Evolutionary conservation across 164 flowering plant genomes (phyloP).

Genomic region (Berberis thunbergii): DNA sequence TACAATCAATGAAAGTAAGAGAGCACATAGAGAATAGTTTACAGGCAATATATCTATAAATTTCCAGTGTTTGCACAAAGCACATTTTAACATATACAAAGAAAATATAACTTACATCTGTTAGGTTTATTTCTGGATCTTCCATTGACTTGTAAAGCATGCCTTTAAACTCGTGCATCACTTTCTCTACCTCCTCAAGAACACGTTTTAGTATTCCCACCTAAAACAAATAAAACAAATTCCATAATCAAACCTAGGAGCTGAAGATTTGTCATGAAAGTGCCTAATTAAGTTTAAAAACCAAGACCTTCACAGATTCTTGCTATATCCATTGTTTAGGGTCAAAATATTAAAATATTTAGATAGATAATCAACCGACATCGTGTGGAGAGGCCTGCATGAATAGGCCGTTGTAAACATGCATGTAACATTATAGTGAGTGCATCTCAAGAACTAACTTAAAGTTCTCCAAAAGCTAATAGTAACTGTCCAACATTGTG

Average conservation of each 20-base stretch:
- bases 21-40: background rate
- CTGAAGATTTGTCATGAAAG: too few relatives aligned
- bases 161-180: constrained; percentile 92
- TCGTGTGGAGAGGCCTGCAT: too few relatives aligned
- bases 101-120: constrained; percentile 45
- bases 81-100: background rate
- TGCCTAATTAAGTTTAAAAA: too few relatives aligned
- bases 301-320: too few relatives aligned
- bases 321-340: too few relatives aligned
- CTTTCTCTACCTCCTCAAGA: constrained; percentile 98
- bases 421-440: too few relatives aligned
- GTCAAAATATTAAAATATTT: too few relatives aligned
- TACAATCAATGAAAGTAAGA: background rate
- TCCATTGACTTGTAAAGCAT: constrained; percentile 95
- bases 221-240: constrained; percentile 32
- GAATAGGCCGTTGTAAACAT: too few relatives aligned
- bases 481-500: too few relatives aligned
- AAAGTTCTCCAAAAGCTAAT: too few relatives aligned
- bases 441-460: too few relatives aligned
- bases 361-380: too few relatives aligned
- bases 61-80: constrained; percentile 1
- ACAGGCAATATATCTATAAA: background rate
- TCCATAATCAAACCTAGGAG: background rate
- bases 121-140: constrained; percentile 82
- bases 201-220: constrained; percentile 95